phyloP scores from a whole-genome alignment of 352 stramenopile species.

The Lagenidium giganteum region DNA sequence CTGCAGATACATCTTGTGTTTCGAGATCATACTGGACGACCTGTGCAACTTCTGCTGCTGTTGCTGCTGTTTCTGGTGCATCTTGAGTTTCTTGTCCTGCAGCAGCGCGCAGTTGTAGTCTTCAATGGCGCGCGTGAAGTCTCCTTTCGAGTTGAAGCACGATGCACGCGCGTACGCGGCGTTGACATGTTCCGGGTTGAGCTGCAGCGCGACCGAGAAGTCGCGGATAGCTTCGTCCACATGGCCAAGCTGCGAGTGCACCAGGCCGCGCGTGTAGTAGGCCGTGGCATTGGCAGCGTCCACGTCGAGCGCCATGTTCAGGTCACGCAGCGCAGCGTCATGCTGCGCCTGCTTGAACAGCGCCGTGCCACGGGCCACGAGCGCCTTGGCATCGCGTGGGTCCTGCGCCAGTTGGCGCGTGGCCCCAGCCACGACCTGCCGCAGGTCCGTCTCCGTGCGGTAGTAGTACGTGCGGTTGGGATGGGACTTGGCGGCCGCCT shows the following conservation, averaged over 20 bases:
- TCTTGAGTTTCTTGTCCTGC: slow-evolving; percentile 59
- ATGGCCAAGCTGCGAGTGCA: slow-evolving; percentile 61
- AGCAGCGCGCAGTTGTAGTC: slow-evolving; percentile 87
- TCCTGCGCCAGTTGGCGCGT: slow-evolving; percentile 60
- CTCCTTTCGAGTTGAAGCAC: slow-evolving; percentile 82
- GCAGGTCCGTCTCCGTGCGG: slow-evolving; percentile 58
- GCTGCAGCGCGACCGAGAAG: slow-evolving; percentile 61
- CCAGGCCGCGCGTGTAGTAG: slow-evolving; percentile 74
- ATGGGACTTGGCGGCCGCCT: slow-evolving; percentile 57
- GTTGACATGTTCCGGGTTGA: slow-evolving; percentile 86
- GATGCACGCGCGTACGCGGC: slow-evolving; percentile 82
- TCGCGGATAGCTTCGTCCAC: slow-evolving; percentile 77
- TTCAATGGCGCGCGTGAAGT: slow-evolving; percentile 84
- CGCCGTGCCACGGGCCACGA: slow-evolving; percentile 70
- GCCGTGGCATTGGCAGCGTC: slow-evolving; percentile 34
- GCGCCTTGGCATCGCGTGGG: slow-evolving; percentile 53
- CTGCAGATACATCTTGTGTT: slow-evolving; percentile 26
- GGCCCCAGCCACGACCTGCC: slow-evolving; percentile 67
- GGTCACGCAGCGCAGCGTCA: slow-evolving; percentile 52
- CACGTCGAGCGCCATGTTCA: slow-evolving; percentile 37
- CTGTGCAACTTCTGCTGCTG: slow-evolving; percentile 32
- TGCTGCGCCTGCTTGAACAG: slow-evolving; percentile 71
- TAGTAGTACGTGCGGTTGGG: slow-evolving; percentile 80
- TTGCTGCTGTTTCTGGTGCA: slow-evolving; percentile 19
- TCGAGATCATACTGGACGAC: slow-evolving; percentile 7